A percentile compares a stretch with the other conserved stretches of the same genome.
These are phyloP conservation scores for Simplicillium aogashimaense DNA, from an alignment of 2,329 filamentous ascomycete species.

Conservation along the genomic window DNA sequence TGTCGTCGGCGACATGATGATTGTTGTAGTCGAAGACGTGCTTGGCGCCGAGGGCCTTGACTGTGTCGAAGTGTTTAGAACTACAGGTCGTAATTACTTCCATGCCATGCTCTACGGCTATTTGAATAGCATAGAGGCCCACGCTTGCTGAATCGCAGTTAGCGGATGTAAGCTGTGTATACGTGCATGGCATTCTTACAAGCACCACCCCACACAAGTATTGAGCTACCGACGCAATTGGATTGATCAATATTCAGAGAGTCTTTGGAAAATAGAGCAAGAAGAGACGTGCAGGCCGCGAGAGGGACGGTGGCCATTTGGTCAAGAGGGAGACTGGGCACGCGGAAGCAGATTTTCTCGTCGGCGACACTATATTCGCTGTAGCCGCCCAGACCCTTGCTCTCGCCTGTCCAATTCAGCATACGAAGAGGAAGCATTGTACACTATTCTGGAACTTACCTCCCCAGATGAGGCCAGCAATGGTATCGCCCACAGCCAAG, in stretches of 20 bases:
- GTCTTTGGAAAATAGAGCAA: conserved; percentile 26
- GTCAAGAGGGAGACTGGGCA: conserved; percentile 19
- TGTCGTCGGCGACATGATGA: conserved; percentile 20
- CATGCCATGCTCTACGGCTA: conserved; percentile 20
- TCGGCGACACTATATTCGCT: conserved; percentile 29
- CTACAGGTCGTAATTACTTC: conserved; percentile 25
- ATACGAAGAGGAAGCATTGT: no score
- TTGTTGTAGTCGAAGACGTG: conserved; percentile 30
- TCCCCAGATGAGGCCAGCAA: conserved; percentile 18
- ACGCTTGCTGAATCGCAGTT: conserved; percentile 20
- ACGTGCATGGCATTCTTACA: conserved; percentile 16
- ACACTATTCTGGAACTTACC: conserved; percentile 9
- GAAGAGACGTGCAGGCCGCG: conserved; percentile 25
- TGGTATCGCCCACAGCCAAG: conserved; percentile 10
- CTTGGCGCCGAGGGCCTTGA: conserved; percentile 20
- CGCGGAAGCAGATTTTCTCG: conserved; percentile 26
- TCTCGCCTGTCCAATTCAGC: conserved; percentile 8
- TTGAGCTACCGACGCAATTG: conserved; percentile 2
- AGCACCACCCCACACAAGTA: conserved; percentile 34
- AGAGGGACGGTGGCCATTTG: conserved; percentile 28
- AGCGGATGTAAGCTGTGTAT: not conserved
- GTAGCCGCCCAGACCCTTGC: conserved; percentile 23
- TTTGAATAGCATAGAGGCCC: conserved; percentile 24
- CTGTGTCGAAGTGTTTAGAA: conserved; percentile 18
- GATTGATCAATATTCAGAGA: conserved; percentile 21